A percentile compares a stretch with the other conserved stretches of the same genome.
These are phyloP conservation scores for Cryptococcus sp. DNA, from an alignment of 1,284 basidiomycete genomes.

Conservation along the genomic window DNA sequence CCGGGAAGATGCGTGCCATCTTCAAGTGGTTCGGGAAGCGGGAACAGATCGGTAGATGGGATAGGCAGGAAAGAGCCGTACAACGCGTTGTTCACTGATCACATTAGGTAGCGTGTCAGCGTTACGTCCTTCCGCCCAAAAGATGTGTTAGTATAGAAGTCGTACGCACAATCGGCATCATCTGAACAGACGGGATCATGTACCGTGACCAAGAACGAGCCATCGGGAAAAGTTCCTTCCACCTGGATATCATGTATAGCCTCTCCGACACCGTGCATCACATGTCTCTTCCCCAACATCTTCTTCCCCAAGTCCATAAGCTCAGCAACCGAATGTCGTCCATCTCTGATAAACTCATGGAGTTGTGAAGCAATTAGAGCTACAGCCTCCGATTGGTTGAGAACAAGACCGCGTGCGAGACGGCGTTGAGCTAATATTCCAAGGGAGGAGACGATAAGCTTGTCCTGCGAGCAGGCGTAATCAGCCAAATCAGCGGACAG, in stretches of 20 bases:
- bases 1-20: slow-evolving; percentile 66
- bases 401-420: slow-evolving; percentile 80
- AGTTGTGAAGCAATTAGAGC: slow-evolving; percentile 88
- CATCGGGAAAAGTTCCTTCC: slow-evolving; percentile 87
- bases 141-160: background rate
- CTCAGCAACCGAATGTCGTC: slow-evolving; percentile 78
- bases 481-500: too few relatives aligned
- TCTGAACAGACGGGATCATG: slow-evolving; percentile 90
- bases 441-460: slow-evolving; percentile 60
- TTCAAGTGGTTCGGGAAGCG: slow-evolving; percentile 54
- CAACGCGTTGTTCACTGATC: slow-evolving; percentile 68
- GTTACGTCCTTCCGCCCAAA: background rate
- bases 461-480: slow-evolving; percentile 45
- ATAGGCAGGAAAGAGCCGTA: slow-evolving; percentile 91
- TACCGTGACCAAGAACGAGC: slow-evolving; percentile 91
- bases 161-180: slow-evolving; percentile 61
- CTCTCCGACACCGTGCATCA: slow-evolving; percentile 59
- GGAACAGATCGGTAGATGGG: slow-evolving; percentile 68
- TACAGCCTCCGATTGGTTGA: slow-evolving; percentile 85
- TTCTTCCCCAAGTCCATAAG: slow-evolving; percentile 91
- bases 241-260: slow-evolving; percentile 79
- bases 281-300: slow-evolving; percentile 84
- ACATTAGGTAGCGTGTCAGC: background rate
- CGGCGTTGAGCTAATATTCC: slow-evolving; percentile 91
- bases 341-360: slow-evolving; percentile 95